These are phyloP conservation scores for Globisporangium middletonii DNA, from an alignment of 352 stramenopile species.

Conservation along the genomic window DNA sequence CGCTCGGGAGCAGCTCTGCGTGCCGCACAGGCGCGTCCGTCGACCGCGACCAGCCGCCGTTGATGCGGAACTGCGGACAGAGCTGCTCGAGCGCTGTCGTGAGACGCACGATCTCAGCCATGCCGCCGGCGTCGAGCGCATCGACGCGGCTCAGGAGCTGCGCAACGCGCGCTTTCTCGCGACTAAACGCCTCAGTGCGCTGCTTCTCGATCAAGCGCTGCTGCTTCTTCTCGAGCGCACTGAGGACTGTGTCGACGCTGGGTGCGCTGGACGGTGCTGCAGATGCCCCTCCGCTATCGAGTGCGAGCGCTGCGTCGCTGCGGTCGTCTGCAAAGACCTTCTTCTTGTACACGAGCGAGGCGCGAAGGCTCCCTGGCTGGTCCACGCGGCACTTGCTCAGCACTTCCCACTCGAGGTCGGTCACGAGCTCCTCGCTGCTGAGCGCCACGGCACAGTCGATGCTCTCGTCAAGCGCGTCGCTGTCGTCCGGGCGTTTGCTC, in stretches of 20 bases:
- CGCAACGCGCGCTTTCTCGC: constrained; percentile 50
- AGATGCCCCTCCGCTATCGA: constrained; percentile 6
- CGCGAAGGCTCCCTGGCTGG: constrained; percentile 34
- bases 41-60: constrained; percentile 42
- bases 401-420: constrained; percentile 72
- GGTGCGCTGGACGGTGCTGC: constrained; percentile 1
- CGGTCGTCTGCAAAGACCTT: constrained; percentile 40
- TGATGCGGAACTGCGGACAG: constrained; percentile 73
- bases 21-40: background rate
- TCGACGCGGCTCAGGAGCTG: constrained; percentile 38
- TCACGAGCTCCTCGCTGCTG: constrained; percentile 48
- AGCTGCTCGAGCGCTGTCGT: constrained; percentile 25
- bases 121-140: constrained; percentile 16
- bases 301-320: constrained; percentile 15
- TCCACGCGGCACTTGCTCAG: constrained; percentile 44
- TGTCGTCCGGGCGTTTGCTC: constrained; percentile 24
- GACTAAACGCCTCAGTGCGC: constrained; percentile 34
- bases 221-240: constrained; percentile 47
- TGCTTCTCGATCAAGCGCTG: constrained; percentile 32
- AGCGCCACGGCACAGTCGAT: constrained; percentile 30
- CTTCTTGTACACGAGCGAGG: constrained; percentile 51
- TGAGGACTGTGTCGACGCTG: constrained; percentile 34
- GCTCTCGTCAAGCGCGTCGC: constrained; percentile 51
- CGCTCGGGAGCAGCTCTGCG: constrained; percentile 6
- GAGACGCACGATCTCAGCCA: constrained; percentile 28